Conservation (phyloP, 176 grass and related monocot genomes). For the Oryza punctata region DNA sequence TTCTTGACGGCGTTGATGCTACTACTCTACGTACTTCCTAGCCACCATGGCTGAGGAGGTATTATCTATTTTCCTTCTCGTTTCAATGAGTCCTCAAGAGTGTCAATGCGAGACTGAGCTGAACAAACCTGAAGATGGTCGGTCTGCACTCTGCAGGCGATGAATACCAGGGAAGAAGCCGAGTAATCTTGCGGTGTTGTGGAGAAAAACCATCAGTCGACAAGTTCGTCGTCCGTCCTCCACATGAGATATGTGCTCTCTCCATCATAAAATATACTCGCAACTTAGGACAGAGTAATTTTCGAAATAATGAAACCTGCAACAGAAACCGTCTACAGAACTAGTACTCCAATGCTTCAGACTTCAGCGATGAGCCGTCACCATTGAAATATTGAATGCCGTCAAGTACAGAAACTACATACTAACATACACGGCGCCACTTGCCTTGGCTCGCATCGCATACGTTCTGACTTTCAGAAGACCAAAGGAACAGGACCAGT, state of each 20-base stretch:
- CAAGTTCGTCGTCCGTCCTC: not conserved
- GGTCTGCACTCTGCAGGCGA: too few relatives aligned
- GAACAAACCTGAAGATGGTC: not conserved
- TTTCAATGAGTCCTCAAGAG: not conserved
- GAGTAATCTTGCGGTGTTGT: too few relatives aligned
- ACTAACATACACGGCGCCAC: not conserved
- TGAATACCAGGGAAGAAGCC: not conserved
- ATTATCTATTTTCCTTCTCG: not conserved
- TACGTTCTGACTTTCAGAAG: not conserved
- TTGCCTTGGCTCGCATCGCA: not conserved
- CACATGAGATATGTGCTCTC: not conserved
- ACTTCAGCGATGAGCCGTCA: not conserved
- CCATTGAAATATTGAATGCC: not conserved
- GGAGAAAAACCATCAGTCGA: too few relatives aligned
- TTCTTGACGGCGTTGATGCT: not conserved
- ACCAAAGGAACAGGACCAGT: not conserved
- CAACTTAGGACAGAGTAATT: not conserved
- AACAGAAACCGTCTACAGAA: not conserved
- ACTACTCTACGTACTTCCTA: not conserved
- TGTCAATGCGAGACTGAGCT: not conserved
- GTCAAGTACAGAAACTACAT: not conserved
- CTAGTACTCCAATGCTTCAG: not conserved
- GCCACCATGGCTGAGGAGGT: not conserved
- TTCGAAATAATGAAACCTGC: not conserved
- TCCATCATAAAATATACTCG: too few relatives aligned